Base-by-base conservation (phyloP, 75 land plant genomes). In the Isoetes taiwanensis region DNA sequence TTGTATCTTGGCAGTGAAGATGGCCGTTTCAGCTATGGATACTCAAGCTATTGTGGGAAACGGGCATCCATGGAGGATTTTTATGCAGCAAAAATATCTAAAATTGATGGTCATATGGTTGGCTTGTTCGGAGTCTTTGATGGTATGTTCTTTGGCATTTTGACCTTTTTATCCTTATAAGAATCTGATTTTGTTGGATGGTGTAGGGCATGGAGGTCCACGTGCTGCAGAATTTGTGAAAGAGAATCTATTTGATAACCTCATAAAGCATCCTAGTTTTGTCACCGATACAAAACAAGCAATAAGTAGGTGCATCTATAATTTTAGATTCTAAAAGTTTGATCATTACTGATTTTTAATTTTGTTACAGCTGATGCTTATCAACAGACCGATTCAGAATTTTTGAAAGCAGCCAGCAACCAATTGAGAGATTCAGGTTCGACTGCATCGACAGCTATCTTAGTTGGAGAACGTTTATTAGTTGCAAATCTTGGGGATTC, bases 91-190 rank as follows among this genome's bases (percentile, higher is more conserved):
- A 73, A 72, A 41, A 67, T 80, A 30, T 80, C 75, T 8, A 82
- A 83, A 35, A 64, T 86, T 61, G 80, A 84, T 71, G 89, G 77
- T 52, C 69, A 77, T 59, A 71, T 80, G 68, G 79, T 80, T 35
- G 93, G 84, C 10, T 65, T 86, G 43, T 86, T 86, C 69, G 93
- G 88, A 30, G 93, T 86, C 57, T 86, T 72, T 66, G 93, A 86
- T 70, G 89, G 88, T 83, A 63, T 26, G 20, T 34, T 19, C 59
- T 30, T 43, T 19, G 17, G 2, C 2, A 46, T 23, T 58, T 19
- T 34, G 9, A 48, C 6, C 57, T 8, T 8, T 6, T n/a, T 34
- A 52, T 30, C 10, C 23, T 17, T 3, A 43, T 3, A 16, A 5
- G n/a, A 6, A 43, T 43, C 38, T 37, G 14, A 9, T 14, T 9